These are phyloP conservation scores for Metarhizium robertsii DNA, from an alignment of 2,329 filamentous ascomycete genomes.

Conservation along the genomic window DNA sequence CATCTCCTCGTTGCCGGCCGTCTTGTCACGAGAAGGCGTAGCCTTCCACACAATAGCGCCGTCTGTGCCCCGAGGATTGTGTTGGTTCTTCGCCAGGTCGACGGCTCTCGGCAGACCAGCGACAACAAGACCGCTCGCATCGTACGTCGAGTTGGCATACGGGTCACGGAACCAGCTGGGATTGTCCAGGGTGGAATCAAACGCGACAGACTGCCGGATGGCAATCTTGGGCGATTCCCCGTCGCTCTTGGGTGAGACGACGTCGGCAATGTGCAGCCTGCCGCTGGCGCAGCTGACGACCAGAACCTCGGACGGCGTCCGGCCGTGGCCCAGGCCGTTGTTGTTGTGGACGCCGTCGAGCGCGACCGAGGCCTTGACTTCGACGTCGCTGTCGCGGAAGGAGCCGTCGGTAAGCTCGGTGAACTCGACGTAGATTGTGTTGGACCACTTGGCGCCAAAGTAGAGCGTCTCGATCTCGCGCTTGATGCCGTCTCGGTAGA, in stretches of 20 bases:
- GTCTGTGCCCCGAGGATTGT: slow-evolving; percentile 28
- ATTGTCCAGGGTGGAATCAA: slow-evolving; percentile 44
- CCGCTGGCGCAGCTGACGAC: slow-evolving; percentile 36
- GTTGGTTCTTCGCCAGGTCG: slow-evolving; percentile 23
- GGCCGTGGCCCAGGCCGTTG: slow-evolving; percentile 47
- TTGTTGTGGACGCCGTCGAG: slow-evolving; percentile 38
- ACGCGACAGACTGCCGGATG: slow-evolving; percentile 30
- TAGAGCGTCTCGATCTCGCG: slow-evolving; percentile 38
- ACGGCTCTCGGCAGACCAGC: slow-evolving; percentile 34
- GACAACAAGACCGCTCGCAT: slow-evolving; percentile 45
- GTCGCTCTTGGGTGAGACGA: slow-evolving; percentile 11
- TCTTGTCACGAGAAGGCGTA: slow-evolving; percentile 1
- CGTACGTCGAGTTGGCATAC: slow-evolving; percentile 29
- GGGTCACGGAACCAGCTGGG: slow-evolving; percentile 48
- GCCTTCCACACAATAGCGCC: slow-evolving; percentile 37
- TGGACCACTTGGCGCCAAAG: slow-evolving; percentile 35
- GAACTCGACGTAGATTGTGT: slow-evolving; percentile 35
- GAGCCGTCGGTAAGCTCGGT: slow-evolving; percentile 9
- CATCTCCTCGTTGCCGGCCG: neutral
- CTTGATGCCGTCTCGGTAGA: slow-evolving; percentile 36
- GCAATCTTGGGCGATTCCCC: slow-evolving; percentile 9
- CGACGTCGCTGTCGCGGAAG: slow-evolving; percentile 17
- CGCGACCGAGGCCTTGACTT: slow-evolving; percentile 33
- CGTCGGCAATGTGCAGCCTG: slow-evolving; percentile 31
- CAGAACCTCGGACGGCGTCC: slow-evolving; percentile 28